phyloP scores from a whole-genome alignment of 176 grass and related monocot genomes.

The Oryza coarctata region DNA sequence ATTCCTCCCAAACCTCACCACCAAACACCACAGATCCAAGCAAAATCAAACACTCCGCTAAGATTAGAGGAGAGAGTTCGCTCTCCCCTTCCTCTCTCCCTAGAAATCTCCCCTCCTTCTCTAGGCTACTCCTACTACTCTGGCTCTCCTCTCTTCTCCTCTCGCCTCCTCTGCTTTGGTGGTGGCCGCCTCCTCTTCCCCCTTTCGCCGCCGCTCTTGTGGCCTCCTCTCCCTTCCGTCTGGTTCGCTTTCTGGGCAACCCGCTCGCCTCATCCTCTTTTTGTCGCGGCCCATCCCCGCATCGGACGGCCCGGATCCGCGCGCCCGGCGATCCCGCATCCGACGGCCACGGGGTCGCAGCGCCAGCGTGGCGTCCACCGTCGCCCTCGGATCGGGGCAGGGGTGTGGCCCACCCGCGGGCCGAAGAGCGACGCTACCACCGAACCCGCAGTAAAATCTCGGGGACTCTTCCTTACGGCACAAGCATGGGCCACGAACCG shows the following conservation, averaged over 20 bases:
- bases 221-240: slow-evolving; percentile 23
- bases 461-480: slow-evolving; percentile 48
- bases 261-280: slow-evolving; percentile 63
- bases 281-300: slow-evolving; percentile 52
- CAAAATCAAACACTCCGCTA: slow-evolving; percentile 25
- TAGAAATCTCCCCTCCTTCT: background rate
- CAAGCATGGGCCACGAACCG: slow-evolving; percentile 41
- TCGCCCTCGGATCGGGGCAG: slow-evolving; percentile 41
- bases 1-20: slow-evolving; percentile 16
- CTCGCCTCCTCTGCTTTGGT: background rate
- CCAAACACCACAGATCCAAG: background rate
- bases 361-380: slow-evolving; percentile 41
- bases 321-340: slow-evolving; percentile 33
- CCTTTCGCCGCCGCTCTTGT: slow-evolving; percentile 14
- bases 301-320: slow-evolving; percentile 57
- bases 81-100: slow-evolving; percentile 7
- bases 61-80: background rate
- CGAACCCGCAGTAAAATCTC: slow-evolving; percentile 62
- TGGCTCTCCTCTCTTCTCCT: slow-evolving; percentile 3
- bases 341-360: background rate
- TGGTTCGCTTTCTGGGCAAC: slow-evolving; percentile 56
- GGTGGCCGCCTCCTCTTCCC: too few relatives aligned
- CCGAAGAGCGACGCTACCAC: background rate
- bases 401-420: background rate
- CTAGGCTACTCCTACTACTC: slow-evolving; percentile 3